phyloP scores from a whole-genome alignment of 2,329 filamentous ascomycete genomes.

The Ilyonectria destructans region DNA sequence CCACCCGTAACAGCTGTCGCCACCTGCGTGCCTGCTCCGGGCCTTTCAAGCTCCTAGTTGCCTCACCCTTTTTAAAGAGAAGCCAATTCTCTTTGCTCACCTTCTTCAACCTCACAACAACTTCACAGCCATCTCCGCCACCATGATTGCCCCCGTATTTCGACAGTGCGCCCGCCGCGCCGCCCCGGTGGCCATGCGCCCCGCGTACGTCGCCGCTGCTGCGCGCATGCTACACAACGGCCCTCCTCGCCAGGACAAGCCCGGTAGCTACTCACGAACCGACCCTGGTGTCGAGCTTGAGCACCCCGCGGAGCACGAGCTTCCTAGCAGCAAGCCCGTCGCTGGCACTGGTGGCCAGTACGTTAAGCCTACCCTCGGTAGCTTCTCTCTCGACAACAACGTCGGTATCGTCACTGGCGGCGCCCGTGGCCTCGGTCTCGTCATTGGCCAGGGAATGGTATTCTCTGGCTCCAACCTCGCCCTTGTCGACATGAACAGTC shows the following conservation, averaged over 20 bases:
- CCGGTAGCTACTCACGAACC: conserved; percentile 83
- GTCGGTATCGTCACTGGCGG: conserved; percentile 92
- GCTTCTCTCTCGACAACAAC: conserved; percentile 88
- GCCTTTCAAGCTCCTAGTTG: conserved; percentile 3
- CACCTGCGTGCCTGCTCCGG: conserved; percentile 11
- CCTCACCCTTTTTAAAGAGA: neutral
- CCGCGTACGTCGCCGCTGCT: conserved; percentile 44
- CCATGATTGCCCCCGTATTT: conserved; percentile 47
- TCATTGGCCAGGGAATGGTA: conserved; percentile 94
- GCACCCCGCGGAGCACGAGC: conserved; percentile 82
- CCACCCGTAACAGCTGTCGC: conserved; percentile 25
- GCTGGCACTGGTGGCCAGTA: conserved; percentile 85
- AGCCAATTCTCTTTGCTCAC: neutral
- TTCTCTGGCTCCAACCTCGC: conserved; percentile 91
- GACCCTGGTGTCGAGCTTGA: conserved; percentile 84
- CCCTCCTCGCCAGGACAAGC: conserved; percentile 58
- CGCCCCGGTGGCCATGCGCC: conserved; percentile 41
- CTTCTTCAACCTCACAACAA: neutral
- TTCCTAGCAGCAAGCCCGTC: conserved; percentile 80
- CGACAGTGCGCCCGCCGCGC: conserved; percentile 50
- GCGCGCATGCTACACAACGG: conserved; percentile 53
- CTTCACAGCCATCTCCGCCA: conserved; percentile 7
- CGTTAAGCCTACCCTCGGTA: conserved; percentile 87
- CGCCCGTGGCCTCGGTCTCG: conserved; percentile 88
- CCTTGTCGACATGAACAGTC: conserved; percentile 94